Evolutionary conservation across 352 stramenopile genomes (phyloP).

Genomic region (Phytopythium boreale): DNA sequence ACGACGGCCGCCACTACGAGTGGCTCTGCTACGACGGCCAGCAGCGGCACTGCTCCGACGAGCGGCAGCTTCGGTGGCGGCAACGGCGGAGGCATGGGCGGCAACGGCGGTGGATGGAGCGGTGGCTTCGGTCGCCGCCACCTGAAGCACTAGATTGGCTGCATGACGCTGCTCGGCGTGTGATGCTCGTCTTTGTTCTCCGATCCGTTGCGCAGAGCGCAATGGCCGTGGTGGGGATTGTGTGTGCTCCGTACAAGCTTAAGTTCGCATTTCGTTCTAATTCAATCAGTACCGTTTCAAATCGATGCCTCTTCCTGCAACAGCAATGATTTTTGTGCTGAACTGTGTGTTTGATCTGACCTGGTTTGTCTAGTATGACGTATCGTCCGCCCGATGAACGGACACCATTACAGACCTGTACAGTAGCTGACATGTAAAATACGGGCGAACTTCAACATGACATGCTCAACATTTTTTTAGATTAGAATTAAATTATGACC

Average conservation of each 20-base stretch:
- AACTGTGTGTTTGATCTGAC: too few relatives aligned
- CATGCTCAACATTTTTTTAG: too few relatives aligned
- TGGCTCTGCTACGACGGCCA: neutral
- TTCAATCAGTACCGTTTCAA: neutral
- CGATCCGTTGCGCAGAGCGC: too few relatives aligned
- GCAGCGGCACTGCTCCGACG: constrained; percentile 1
- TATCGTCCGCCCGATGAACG: too few relatives aligned
- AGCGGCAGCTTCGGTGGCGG: constrained; percentile 3
- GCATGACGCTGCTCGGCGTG: neutral
- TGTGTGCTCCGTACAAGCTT: neutral
- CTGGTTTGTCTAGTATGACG: too few relatives aligned
- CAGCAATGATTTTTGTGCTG: too few relatives aligned
- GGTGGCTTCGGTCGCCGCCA: constrained; percentile 2
- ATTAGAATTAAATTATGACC: too few relatives aligned
- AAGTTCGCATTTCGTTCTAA: neutral
- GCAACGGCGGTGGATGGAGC: neutral
- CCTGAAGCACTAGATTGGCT: constrained; percentile 3
- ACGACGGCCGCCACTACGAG: neutral
- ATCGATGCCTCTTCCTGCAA: too few relatives aligned
- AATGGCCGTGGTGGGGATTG: neutral
- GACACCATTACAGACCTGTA: too few relatives aligned
- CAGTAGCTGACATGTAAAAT: too few relatives aligned
- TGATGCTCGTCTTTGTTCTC: neutral
- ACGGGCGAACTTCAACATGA: too few relatives aligned
- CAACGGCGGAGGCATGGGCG: constrained; percentile 4